These are phyloP conservation scores for Trametes villosa DNA, from an alignment of 768 basidiomycete genomes.

Conservation along the genomic window DNA sequence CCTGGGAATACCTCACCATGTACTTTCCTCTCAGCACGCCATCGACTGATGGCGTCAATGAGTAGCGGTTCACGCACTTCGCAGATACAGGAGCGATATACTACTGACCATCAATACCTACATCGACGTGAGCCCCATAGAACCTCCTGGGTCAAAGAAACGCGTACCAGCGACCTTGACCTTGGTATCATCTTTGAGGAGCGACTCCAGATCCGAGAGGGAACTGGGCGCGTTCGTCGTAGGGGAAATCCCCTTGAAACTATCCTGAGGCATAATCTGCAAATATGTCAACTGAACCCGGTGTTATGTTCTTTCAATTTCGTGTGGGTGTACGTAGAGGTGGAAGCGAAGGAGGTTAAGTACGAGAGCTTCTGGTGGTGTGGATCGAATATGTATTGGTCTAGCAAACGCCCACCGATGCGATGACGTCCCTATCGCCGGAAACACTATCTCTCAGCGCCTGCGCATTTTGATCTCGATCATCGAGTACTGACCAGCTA, in stretches of 20 bases:
- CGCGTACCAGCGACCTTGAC: conserved; percentile 88
- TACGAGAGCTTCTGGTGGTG: no score
- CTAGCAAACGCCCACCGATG: not conserved
- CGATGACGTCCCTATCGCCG: not conserved
- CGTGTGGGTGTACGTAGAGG: not conserved
- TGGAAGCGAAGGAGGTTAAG: not conserved
- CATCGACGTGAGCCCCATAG: not conserved
- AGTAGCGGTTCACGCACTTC: not conserved
- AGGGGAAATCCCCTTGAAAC: conserved; percentile 27
- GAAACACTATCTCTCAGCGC: no score
- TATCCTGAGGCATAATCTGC: conserved; percentile 6
- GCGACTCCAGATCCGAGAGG: conserved; percentile 56
- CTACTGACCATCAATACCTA: conserved; percentile 71
- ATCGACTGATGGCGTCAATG: conserved; percentile 62
- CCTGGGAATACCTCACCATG: conserved; percentile 54
- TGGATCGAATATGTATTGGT: conserved; percentile 12
- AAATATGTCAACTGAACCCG: not conserved
- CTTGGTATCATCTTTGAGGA: conserved; percentile 71
- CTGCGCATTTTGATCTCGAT: conserved; percentile 20
- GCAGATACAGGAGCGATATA: not conserved
- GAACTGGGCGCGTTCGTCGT: conserved; percentile 51
- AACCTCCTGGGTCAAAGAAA: conserved; percentile 23
- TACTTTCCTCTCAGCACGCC: conserved; percentile 95
- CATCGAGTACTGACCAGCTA: not conserved
- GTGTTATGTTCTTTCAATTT: not conserved